phyloP scores from a whole-genome alignment of 495 filamentous ascomycete species.

The Penicillium samsonianum region DNA sequence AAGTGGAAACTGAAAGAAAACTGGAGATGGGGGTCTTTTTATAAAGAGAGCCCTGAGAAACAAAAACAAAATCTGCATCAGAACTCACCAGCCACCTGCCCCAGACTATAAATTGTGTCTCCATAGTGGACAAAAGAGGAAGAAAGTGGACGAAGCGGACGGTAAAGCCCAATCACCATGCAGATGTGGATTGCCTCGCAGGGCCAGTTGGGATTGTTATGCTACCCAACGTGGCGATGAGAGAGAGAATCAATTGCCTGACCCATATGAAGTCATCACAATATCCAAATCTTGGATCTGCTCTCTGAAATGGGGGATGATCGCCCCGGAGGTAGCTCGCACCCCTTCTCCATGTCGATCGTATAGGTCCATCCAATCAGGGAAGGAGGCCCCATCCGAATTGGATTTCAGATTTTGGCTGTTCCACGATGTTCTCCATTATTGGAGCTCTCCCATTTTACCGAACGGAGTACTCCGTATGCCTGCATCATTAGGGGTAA shows the following conservation, averaged over 20 bases:
- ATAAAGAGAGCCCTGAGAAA: conserved; percentile 21
- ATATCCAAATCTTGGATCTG: conserved; percentile 4
- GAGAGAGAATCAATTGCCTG: not conserved
- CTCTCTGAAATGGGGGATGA: conserved; percentile 4
- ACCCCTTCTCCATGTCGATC: conserved; percentile 12
- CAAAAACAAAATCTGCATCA: conserved; percentile 23
- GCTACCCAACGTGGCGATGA: conserved; percentile 26
- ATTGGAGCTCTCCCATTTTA: not conserved
- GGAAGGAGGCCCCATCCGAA: not conserved
- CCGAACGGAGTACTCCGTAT: not conserved
- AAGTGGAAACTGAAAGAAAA: conserved; percentile 4
- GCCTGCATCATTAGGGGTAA: not conserved
- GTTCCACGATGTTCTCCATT: too few species aligned
- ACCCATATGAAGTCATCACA: conserved; percentile 23
- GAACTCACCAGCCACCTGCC: conserved; percentile 14
- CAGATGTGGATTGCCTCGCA: conserved; percentile 9
- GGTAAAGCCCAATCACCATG: conserved; percentile 1
- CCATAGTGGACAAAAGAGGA: conserved; percentile 6
- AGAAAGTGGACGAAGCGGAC: not conserved
- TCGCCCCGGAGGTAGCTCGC: conserved; percentile 11
- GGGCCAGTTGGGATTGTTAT: conserved; percentile 1
- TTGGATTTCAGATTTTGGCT: not conserved
- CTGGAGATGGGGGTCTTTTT: conserved; percentile 13
- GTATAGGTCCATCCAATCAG: conserved; percentile 4
- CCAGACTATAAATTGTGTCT: conserved; percentile 12